Percentiles rank a stretch among this genome's conserved stretches.
Conservation (phyloP, 768 basidiomycete genomes). For the Filobasidium floriforme region DNA sequence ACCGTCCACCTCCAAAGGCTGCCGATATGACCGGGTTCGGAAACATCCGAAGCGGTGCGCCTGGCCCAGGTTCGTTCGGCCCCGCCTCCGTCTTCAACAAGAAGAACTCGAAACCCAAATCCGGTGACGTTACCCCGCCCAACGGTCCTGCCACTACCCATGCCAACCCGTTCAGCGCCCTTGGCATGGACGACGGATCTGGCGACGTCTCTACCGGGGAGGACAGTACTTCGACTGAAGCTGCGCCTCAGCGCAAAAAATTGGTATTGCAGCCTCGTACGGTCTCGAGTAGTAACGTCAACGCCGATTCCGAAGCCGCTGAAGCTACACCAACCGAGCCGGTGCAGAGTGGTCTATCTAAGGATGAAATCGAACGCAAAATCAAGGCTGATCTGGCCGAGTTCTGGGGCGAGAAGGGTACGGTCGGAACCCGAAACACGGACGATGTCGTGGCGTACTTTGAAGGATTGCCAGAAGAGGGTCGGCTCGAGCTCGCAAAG, state of each 20-base stretch:
- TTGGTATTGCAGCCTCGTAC: slow-evolving; percentile 71
- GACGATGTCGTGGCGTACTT: slow-evolving; percentile 86
- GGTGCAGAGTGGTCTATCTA: slow-evolving; percentile 52
- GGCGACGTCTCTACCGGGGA: slow-evolving; percentile 27
- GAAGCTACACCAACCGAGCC: slow-evolving; percentile 31
- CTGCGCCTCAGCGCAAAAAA: slow-evolving; percentile 57
- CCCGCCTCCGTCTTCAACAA: slow-evolving; percentile 77
- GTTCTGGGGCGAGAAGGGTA: slow-evolving; percentile 57
- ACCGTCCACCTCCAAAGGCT: slow-evolving; percentile 59
- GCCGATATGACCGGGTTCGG: slow-evolving; percentile 83
- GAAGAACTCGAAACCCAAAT: slow-evolving; percentile 53
- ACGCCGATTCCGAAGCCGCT: slow-evolving; percentile 44
- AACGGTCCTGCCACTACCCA: slow-evolving; percentile 67
- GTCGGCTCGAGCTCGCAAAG: slow-evolving; percentile 63
- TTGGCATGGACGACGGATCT: slow-evolving; percentile 56
- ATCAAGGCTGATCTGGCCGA: slow-evolving; percentile 76
- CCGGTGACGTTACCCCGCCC: slow-evolving; percentile 55
- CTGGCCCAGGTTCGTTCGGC: slow-evolving; percentile 57
- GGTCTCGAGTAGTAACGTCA: slow-evolving; percentile 50
- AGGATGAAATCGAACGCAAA: slow-evolving; percentile 63
- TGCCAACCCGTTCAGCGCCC: slow-evolving; percentile 82
- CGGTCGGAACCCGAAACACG: slow-evolving; percentile 53
- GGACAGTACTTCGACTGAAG: slow-evolving; percentile 48
- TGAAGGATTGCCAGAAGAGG: slow-evolving; percentile 58
- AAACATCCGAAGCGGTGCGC: slow-evolving; percentile 54